phyloP scores from a whole-genome alignment of 108 stramenopile species.

The Cyclotella baltica region DNA sequence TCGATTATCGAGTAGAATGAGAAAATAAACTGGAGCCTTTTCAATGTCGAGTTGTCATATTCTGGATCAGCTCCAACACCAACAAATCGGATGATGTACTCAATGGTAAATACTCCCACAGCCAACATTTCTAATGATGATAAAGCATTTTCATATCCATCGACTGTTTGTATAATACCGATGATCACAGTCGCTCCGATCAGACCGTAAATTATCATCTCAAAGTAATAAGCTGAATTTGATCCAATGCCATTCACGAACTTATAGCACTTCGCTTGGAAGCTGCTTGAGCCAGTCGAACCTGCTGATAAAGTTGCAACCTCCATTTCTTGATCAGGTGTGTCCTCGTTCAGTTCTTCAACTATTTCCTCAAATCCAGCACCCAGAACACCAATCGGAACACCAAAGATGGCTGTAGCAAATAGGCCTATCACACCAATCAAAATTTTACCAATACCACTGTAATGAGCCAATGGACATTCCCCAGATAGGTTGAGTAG shows the following conservation, averaged over 20 bases:
- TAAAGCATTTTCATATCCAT: slow-evolving; percentile 69
- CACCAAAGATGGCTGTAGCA: slow-evolving; percentile 73
- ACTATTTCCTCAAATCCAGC: slow-evolving; percentile 91
- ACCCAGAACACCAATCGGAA: slow-evolving; percentile 91
- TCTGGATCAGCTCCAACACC: slow-evolving; percentile 78
- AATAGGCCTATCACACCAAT: slow-evolving; percentile 86
- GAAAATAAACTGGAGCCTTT: slow-evolving; percentile 70
- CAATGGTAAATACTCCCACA: slow-evolving; percentile 89
- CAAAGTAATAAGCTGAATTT: slow-evolving; percentile 56
- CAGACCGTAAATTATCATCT: slow-evolving; percentile 71
- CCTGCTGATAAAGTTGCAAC: background rate
- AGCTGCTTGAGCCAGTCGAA: slow-evolving; percentile 10
- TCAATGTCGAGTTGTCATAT: slow-evolving; percentile 49
- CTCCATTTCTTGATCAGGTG: slow-evolving; percentile 56
- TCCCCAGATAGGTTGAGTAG: slow-evolving; percentile 90
- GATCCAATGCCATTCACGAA: slow-evolving; percentile 81
- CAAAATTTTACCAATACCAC: slow-evolving; percentile 73
- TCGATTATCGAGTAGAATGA: slow-evolving; percentile 92
- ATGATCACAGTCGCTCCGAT: slow-evolving; percentile 70
- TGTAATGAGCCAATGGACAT: slow-evolving; percentile 85
- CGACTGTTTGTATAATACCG: slow-evolving; percentile 75
- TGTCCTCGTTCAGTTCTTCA: slow-evolving; percentile 72
- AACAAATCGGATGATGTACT: slow-evolving; percentile 84
- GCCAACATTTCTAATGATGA: slow-evolving; percentile 72
- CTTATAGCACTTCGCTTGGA: slow-evolving; percentile 48